A percentile compares a stretch with the other conserved stretches of the same genome.
Evolutionary conservation across 1,284 basidiomycete genomes (phyloP).

Genomic region (Baeospora myosura): DNA sequence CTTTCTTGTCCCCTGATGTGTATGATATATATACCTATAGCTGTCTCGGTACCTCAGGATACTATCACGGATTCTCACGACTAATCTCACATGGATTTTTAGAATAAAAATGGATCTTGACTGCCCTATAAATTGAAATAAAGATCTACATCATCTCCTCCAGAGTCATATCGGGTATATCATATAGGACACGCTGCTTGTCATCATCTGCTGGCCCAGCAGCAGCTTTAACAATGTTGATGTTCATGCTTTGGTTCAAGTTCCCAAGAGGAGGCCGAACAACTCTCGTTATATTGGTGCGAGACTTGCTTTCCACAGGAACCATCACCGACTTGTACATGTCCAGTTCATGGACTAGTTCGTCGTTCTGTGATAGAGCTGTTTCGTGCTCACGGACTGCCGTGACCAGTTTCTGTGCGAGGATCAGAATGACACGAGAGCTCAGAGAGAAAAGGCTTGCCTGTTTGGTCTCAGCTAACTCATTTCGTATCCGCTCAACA

Average conservation of each 20-base stretch:
- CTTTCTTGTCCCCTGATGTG: too few relatives aligned
- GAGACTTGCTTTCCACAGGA: slow-evolving; percentile 49
- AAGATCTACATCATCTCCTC: slow-evolving; percentile 45
- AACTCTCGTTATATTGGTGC: slow-evolving; percentile 57
- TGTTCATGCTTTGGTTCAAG: slow-evolving; percentile 34
- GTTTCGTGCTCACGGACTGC: slow-evolving; percentile 50
- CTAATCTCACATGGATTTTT: too few relatives aligned
- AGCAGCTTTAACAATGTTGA: slow-evolving; percentile 2
- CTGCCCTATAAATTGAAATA: too few relatives aligned
- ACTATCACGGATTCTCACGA: too few relatives aligned
- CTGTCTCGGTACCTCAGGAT: too few relatives aligned
- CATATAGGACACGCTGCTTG: slow-evolving; percentile 12
- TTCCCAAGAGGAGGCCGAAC: slow-evolving; percentile 44
- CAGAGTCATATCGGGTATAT: slow-evolving; percentile 44
- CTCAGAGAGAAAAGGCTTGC: slow-evolving; percentile 28
- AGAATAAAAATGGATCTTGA: too few relatives aligned
- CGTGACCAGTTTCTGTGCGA: slow-evolving; percentile 45
- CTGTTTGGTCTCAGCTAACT: slow-evolving; percentile 65
- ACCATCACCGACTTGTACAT: slow-evolving; percentile 65
- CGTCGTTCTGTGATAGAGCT: slow-evolving; percentile 37
- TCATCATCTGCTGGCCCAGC: slow-evolving; percentile 8
- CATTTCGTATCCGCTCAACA: slow-evolving; percentile 62
- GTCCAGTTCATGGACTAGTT: slow-evolving; percentile 54
- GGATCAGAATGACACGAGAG: background rate
- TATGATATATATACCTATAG: too few relatives aligned